These are phyloP conservation scores for Kwoniella pini DNA, from an alignment of 768 basidiomycete genomes.

Conservation along the genomic window DNA sequence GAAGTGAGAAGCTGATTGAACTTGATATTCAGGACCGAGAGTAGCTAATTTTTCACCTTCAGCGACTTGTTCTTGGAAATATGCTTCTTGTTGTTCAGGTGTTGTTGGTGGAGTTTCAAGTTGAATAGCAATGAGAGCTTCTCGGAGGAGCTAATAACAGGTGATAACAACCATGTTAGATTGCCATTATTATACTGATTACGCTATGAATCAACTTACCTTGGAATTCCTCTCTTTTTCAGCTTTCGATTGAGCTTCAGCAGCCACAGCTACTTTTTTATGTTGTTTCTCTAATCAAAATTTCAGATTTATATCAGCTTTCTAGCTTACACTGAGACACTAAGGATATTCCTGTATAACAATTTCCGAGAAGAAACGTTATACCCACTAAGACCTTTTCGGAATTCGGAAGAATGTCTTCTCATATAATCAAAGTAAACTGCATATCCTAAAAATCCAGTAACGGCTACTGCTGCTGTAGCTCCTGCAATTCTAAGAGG, in stretches of 20 bases:
- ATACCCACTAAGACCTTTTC: slow-evolving; percentile 78
- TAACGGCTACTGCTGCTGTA: slow-evolving; percentile 46
- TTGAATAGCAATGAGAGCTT: slow-evolving; percentile 58
- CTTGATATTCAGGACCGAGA: slow-evolving; percentile 68
- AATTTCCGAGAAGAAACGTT: background rate
- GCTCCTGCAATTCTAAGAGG: slow-evolving; percentile 36
- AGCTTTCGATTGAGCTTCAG: slow-evolving; percentile 56
- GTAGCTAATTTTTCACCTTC: slow-evolving; percentile 80
- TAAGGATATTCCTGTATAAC: too few relatives aligned
- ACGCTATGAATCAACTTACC: slow-evolving; percentile 39
- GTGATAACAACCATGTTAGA: background rate
- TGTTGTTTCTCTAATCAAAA: slow-evolving; percentile 84
- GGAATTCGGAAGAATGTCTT: slow-evolving; percentile 80
- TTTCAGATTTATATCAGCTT: background rate
- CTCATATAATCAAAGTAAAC: slow-evolving; percentile 94
- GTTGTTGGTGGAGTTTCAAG: slow-evolving; percentile 66
- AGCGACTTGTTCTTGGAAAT: slow-evolving; percentile 87
- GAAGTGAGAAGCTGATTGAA: slow-evolving; percentile 84
- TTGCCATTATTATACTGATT: background rate
- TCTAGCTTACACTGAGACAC: too few relatives aligned
- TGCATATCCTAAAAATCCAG: slow-evolving; percentile 68
- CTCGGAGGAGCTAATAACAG: slow-evolving; percentile 28
- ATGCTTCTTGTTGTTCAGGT: slow-evolving; percentile 78
- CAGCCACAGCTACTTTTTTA: slow-evolving; percentile 76
- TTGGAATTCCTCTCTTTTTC: slow-evolving; percentile 56